Conservation (phyloP, 495 filamentous ascomycete genomes). For the Endocarpon pusillum region DNA sequence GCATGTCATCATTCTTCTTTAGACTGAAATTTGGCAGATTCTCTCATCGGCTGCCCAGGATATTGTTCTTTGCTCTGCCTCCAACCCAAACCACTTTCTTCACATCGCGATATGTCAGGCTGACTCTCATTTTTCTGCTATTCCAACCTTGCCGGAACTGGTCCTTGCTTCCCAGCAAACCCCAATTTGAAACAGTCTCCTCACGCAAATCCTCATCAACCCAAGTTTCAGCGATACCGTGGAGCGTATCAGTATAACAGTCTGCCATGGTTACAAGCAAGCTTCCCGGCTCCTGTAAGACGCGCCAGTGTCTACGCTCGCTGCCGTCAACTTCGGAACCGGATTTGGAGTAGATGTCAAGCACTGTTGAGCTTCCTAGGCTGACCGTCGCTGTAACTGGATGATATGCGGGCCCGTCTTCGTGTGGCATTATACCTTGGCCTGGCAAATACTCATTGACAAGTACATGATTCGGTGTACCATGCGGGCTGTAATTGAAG, state of each 20-base stretch:
- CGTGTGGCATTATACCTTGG: conserved; percentile 91
- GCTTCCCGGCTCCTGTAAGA: conserved; percentile 77
- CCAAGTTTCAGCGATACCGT: conserved; percentile 51
- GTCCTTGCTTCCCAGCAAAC: conserved; percentile 43
- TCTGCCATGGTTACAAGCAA: conserved; percentile 52
- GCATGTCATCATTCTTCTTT: background rate
- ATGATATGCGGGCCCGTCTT: conserved; percentile 78
- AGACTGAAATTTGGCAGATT: background rate
- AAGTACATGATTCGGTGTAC: conserved; percentile 72
- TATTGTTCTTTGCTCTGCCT: conserved; percentile 42
- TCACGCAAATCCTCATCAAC: conserved; percentile 42
- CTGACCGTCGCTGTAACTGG: conserved; percentile 82
- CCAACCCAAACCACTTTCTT: conserved; percentile 67
- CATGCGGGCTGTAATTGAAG: conserved; percentile 56
- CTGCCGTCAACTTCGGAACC: conserved; percentile 12
- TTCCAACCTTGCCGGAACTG: conserved; percentile 39
- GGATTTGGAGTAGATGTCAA: conserved; percentile 60
- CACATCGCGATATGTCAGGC: conserved; percentile 89
- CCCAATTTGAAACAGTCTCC: conserved; percentile 68
- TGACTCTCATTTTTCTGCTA: conserved; percentile 51
- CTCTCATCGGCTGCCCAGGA: conserved; percentile 29
- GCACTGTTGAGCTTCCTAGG: conserved; percentile 55
- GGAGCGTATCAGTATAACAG: conserved; percentile 56
- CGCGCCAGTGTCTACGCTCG: conserved; percentile 30
- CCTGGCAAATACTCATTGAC: conserved; percentile 82